Percentiles rank a stretch among this genome's conserved stretches.
Evolutionary conservation across 768 basidiomycete genomes (phyloP).

Genomic region (Suillus alpinus): DNA sequence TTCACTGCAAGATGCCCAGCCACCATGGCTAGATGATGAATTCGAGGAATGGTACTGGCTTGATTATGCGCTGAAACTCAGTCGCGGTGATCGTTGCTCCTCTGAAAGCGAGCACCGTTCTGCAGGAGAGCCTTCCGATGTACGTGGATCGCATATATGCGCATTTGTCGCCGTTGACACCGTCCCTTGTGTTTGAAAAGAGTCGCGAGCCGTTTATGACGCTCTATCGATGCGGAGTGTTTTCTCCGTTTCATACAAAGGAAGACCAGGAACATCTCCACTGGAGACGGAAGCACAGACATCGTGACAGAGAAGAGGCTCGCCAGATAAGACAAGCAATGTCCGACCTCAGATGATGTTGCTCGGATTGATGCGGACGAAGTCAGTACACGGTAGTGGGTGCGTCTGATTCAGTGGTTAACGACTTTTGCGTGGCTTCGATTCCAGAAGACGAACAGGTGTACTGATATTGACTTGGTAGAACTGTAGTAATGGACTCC

Average conservation of each 20-base stretch:
- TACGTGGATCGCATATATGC: slow-evolving; percentile 8
- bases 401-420: background rate
- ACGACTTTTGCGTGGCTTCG: background rate
- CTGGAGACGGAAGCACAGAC: background rate
- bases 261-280: background rate
- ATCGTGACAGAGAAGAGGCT: background rate
- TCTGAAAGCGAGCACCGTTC: slow-evolving; percentile 15
- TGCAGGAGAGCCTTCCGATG: slow-evolving; percentile 41
- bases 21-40: background rate
- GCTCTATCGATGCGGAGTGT: background rate
- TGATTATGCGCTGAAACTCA: slow-evolving; percentile 43
- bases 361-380: background rate
- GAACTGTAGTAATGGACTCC: background rate
- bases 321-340: background rate
- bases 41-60: slow-evolving; percentile 42
- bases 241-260: background rate
- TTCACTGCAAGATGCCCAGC: background rate
- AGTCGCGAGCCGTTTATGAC: background rate
- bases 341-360: background rate
- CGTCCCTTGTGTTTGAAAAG: background rate
- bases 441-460: background rate
- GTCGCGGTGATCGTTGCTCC: slow-evolving; percentile 34
- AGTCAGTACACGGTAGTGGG: background rate
- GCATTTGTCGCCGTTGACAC: background rate
- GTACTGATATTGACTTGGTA: background rate